Conservation (phyloP, 768 basidiomycete genomes). For the Boletus tylopilopsis region DNA sequence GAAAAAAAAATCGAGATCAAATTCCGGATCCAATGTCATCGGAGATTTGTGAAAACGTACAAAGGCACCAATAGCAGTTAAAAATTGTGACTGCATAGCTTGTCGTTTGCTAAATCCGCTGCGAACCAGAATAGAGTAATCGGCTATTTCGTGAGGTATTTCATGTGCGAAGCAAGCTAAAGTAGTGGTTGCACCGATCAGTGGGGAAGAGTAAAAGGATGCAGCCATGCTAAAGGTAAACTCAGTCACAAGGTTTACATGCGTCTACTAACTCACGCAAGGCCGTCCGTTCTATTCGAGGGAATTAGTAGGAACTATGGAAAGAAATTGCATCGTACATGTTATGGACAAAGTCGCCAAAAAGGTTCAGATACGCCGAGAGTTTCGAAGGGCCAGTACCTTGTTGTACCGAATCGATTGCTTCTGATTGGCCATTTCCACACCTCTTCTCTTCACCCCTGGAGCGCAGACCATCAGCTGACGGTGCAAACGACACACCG, state of each 20-base stretch:
- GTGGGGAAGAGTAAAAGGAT: constrained; percentile 93
- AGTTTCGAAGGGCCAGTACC: constrained; percentile 67
- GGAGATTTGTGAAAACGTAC: constrained; percentile 38
- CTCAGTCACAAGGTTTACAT: constrained; percentile 1
- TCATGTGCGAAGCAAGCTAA: constrained; percentile 94
- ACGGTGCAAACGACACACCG: constrained; percentile 39
- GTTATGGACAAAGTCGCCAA: constrained; percentile 93
- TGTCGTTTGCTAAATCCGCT: constrained; percentile 89
- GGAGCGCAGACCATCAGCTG: constrained; percentile 47
- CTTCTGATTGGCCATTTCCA: constrained; percentile 20
- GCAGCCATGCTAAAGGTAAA: constrained; percentile 71
- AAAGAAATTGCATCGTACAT: constrained; percentile 47
- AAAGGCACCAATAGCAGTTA: constrained; percentile 90
- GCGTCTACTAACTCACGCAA: constrained; percentile 58
- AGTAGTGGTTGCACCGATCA: constrained; percentile 93
- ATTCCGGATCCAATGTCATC: constrained; percentile 7
- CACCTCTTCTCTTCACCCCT: constrained; percentile 34
- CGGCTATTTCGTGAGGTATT: constrained; percentile 96
- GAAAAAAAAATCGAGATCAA: constrained; percentile 24
- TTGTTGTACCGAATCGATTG: constrained; percentile 20
- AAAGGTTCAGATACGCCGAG: constrained; percentile 89
- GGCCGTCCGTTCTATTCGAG: constrained; percentile 74
- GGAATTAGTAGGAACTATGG: constrained; percentile 11
- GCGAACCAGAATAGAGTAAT: constrained; percentile 88
- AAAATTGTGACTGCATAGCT: constrained; percentile 91